A percentile compares a stretch with the other conserved stretches of the same genome.
These are phyloP conservation scores for Claviceps quebecensis DNA, from an alignment of 2,329 filamentous ascomycete species.

Conservation along the genomic window DNA sequence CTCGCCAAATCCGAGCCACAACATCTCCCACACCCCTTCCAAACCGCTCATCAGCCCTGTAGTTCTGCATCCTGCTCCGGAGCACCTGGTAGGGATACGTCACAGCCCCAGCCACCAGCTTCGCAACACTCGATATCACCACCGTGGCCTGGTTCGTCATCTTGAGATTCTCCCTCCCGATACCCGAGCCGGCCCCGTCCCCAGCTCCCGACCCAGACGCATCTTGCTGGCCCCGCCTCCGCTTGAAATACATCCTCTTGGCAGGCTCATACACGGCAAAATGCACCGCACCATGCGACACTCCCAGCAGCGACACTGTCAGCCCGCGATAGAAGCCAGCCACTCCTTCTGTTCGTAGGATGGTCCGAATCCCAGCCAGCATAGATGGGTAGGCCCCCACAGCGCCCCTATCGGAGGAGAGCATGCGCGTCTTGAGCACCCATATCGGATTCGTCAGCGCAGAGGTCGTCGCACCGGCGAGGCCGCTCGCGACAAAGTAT, in stretches of 20 bases:
- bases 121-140: constrained; percentile 65
- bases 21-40: constrained; percentile 58
- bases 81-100: constrained; percentile 96
- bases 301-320: constrained; percentile 68
- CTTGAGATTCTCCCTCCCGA: background rate
- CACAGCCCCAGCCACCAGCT: constrained; percentile 74
- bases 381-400: constrained; percentile 73
- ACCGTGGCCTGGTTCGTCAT: constrained; percentile 65
- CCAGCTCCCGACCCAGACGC: background rate
- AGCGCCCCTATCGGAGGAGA: constrained; percentile 62
- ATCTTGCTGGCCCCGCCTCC: background rate
- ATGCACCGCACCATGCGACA: constrained; percentile 85
- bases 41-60: constrained; percentile 64
- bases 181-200: background rate
- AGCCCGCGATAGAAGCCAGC: constrained; percentile 80
- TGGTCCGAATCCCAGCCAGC: constrained; percentile 50
- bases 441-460: constrained; percentile 87
- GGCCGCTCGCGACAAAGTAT: constrained; percentile 68
- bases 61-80: constrained; percentile 75
- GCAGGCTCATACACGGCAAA: constrained; percentile 84
- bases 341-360: constrained; percentile 58
- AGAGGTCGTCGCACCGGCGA: constrained; percentile 59
- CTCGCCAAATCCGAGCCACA: constrained; percentile 55
- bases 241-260: constrained; percentile 38
- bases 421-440: constrained; percentile 97